Evolutionary conservation across 2,329 filamentous ascomycete species (phyloP).

Genomic region (Tolypocladium sp.): DNA sequence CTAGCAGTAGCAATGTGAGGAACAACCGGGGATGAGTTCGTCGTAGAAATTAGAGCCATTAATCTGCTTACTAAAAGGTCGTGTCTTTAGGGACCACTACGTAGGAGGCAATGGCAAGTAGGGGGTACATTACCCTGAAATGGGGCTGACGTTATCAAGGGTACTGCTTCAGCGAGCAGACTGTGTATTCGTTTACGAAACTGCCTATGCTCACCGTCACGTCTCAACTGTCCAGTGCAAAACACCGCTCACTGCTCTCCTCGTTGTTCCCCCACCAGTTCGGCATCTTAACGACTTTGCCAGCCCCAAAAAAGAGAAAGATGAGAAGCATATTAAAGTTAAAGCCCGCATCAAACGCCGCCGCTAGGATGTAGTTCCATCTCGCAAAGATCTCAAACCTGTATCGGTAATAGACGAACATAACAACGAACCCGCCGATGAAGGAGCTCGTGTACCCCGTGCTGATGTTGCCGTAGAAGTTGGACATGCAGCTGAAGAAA

Average conservation of each 20-base stretch:
- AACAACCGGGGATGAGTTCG: too few species aligned
- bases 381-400: slow-evolving; percentile 48
- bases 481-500: slow-evolving; percentile 45
- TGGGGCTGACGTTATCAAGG: too few species aligned
- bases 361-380: slow-evolving; percentile 53
- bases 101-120: too few species aligned
- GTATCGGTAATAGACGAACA: slow-evolving; percentile 48
- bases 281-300: slow-evolving; percentile 49
- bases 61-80: too few species aligned
- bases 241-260: slow-evolving; percentile 47
- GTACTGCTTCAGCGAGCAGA: too few species aligned
- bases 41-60: too few species aligned
- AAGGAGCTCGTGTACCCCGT: slow-evolving; percentile 49
- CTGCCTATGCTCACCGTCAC: too few species aligned
- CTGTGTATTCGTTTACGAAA: too few species aligned
- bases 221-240: slow-evolving; percentile 29
- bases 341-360: slow-evolving; percentile 53
- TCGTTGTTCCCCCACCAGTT: slow-evolving; percentile 55
- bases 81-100: too few species aligned
- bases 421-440: slow-evolving; percentile 51
- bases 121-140: too few species aligned
- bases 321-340: slow-evolving; percentile 53
- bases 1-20: too few species aligned
- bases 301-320: slow-evolving; percentile 50
- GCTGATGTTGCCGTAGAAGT: slow-evolving; percentile 53